Base-by-base conservation (phyloP, 257 asterid species). In the Anisodus acutangulus region DNA sequence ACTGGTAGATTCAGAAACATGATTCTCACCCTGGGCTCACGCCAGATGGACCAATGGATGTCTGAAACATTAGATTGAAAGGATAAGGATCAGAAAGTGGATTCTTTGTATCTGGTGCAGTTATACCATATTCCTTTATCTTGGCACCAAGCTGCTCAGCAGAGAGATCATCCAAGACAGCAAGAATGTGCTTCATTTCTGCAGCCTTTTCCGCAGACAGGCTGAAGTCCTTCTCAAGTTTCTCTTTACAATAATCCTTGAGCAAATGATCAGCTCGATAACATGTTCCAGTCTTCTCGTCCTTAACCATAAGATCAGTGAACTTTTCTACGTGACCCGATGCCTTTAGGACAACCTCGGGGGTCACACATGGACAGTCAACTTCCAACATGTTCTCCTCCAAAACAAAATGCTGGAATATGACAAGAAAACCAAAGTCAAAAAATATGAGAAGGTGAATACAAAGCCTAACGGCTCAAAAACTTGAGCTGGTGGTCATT, bases 191-290 rank as follows among this genome's bases (percentile, higher is more conserved):
- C 64, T 85, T 88, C 85, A 87, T 70, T 69, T 87, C 90, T 1
- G 86, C 83, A n/a, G 83, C 90, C 85, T 85, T 85, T 62, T 83
- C 86, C 10, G 86, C 58, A 83, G 82, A 63, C 53, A 85, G 16
- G 51, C 79, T 85, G 47, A 83, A 62, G 81, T 87, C 88, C 69
- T 85, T 87, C 86, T 87, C 90, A 60, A 87, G 83, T 64, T 85
- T 87, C 78, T 87, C 90, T 39, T 83, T 85, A 57, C 88, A 85
- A 47, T 79, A 87, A 85, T 87, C 90, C 82, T 87, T 87, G 76
- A 87, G 88, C 83, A 87, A 85, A 72, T 87, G 90, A 83, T 87
- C 90, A 53, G 88, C 90, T 51, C 90, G 85, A 78, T 85, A 87
- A 80, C 86, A 87, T 60, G 85, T 83, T 79, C 90, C 90, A 6